Evolutionary conservation across 2,329 filamentous ascomycete species (phyloP).

Genomic region (Colletotrichum lupini): DNA sequence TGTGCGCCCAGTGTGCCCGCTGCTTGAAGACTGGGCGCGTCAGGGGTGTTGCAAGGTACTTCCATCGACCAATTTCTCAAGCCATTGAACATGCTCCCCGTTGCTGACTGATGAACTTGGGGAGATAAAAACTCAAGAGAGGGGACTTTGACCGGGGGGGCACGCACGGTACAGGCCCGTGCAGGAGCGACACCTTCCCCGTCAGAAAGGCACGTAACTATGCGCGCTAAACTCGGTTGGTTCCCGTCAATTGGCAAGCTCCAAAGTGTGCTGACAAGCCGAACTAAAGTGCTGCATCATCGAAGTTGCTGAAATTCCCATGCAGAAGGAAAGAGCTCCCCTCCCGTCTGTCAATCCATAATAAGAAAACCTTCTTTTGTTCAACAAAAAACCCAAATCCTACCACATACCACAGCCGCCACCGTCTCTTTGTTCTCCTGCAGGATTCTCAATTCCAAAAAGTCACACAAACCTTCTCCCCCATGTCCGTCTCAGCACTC

Average conservation of each 20-base stretch:
- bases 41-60: conserved; percentile 26
- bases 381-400: not conserved
- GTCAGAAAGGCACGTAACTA: conserved; percentile 4
- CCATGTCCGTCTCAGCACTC: conserved; percentile 21
- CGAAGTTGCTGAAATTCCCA: conserved; percentile 22
- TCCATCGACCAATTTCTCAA: not conserved
- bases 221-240: conserved; percentile 7
- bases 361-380: conserved; percentile 8
- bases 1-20: conserved; percentile 12
- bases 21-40: conserved; percentile 24
- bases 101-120: not conserved
- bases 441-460: not conserved
- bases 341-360: conserved; percentile 1
- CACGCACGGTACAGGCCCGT: not conserved
- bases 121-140: not conserved
- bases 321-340: not conserved
- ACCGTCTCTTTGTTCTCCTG: not conserved
- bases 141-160: not conserved
- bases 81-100: not conserved
- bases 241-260: not conserved
- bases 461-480: not conserved
- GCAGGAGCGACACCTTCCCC: not conserved
- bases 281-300: conserved; percentile 21
- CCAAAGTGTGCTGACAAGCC: not conserved
- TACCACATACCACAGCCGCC: not conserved